Evolutionary conservation across 2,329 filamentous ascomycete genomes (phyloP).

Genomic region (Diaporthe australafricana): DNA sequence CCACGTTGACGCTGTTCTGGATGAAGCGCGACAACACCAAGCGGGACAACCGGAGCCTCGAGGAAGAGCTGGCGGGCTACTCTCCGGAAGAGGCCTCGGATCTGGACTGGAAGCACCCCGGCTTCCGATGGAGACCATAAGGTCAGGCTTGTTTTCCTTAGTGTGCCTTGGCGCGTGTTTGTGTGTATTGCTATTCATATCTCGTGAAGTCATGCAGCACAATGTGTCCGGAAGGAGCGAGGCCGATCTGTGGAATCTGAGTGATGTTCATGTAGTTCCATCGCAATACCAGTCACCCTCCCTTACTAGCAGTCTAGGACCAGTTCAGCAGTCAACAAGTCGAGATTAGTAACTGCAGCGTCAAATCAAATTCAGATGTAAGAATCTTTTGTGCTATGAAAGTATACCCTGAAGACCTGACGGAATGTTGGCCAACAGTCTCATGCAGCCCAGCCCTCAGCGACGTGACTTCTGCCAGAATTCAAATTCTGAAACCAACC

Average conservation of each 20-base stretch:
- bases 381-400: no score
- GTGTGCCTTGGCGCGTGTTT: constrained; percentile 4
- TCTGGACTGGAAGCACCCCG: constrained; percentile 75
- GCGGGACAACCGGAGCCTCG: constrained; percentile 59
- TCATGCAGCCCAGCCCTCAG: no score
- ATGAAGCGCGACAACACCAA: constrained; percentile 71
- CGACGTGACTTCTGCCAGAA: no score
- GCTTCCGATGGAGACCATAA: constrained; percentile 65
- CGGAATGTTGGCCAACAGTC: no score
- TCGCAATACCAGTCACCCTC: not conserved
- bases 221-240: not conserved
- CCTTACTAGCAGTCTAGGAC: not conserved
- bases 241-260: no score
- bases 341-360: no score
- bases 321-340: no score
- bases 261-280: not conserved
- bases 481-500: no score
- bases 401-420: no score
- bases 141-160: not conserved
- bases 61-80: constrained; percentile 64
- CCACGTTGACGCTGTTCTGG: constrained; percentile 63
- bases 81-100: constrained; percentile 65
- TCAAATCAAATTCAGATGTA: not conserved
- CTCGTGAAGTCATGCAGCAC: not conserved
- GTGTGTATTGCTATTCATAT: not conserved